Evolutionary conservation across 805 yeast species (phyloP), one percentile per base, ranked within the genome.

Genomic region (Cyberlindnera xishuangbannaensis): DNA sequence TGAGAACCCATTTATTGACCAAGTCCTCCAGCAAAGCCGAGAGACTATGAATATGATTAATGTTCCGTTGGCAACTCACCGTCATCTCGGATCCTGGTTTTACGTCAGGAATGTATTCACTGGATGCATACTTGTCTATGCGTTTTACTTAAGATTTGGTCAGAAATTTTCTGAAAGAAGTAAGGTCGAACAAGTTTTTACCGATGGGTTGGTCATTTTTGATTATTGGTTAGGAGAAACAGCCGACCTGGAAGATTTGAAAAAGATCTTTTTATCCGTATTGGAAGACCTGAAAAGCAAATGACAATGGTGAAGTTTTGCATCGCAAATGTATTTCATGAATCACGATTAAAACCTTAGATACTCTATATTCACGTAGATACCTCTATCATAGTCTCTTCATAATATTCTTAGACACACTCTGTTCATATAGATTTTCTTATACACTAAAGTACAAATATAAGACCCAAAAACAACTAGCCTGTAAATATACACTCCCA

Each of bases 51-150:
- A 45, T 8, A 22, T 47, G 28, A 12, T 48, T 14, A 43, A 44
- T 15, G 30, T 47, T 3, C 45, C 51, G 21, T 22, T 50, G 9
- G 50, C 55, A 1, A 37, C 44, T 1, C 55, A 50, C 26, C 37
- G 55, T 19, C 53, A 50, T 30, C 44, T 40, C 25, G 55, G 55
- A 1, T 48, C 52, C 3, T 50, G 55, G 55, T 45, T 48, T 30
- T 50, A 44, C 18, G 27, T 36, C 2, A 38, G 51, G 28, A 47
- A 44, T 16, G 34, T 39, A 13, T 39, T 43, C 9, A 21, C 40
- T 6, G 31, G 35, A 7, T 32, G 34, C 5, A 7, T 32, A 11
- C 7, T 45, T 13, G 19, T 37, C 0, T 39, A 34, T 25, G 43
- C 33, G 4, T 24, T 50, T 13, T 43, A 31, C 22, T 24, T 32